Conservation (phyloP, 768 basidiomycete species). For the Calocera viscosa region DNA sequence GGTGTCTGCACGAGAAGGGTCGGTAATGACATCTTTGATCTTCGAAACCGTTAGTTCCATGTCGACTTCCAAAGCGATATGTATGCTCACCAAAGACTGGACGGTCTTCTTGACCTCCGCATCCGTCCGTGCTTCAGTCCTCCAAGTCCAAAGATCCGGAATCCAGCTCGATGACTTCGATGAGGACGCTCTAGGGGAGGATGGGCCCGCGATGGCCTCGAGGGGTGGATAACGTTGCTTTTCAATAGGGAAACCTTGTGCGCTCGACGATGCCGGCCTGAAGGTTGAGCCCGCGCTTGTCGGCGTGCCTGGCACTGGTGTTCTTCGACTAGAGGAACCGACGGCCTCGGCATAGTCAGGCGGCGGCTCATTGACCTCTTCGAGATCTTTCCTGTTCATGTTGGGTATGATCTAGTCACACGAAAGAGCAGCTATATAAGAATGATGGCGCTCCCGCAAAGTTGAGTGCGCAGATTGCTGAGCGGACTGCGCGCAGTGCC, state of each 20-base stretch:
- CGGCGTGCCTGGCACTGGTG: neutral
- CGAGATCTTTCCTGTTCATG: neutral
- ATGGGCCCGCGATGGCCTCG: neutral
- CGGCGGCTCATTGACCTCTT: neutral
- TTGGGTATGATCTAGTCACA: neutral
- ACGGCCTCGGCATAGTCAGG: neutral
- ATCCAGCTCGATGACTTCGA: neutral
- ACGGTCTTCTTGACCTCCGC: slow-evolving; percentile 1
- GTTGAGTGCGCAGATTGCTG: too few species aligned
- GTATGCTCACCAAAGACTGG: neutral
- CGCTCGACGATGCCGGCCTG: neutral
- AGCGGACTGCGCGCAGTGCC: neutral
- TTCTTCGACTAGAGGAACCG: neutral
- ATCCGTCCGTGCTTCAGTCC: neutral
- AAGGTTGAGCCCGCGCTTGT: neutral
- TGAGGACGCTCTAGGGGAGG: neutral
- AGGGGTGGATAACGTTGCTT: neutral
- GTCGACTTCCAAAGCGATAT: neutral
- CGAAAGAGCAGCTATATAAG: neutral
- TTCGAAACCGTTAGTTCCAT: neutral
- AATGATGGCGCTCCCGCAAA: too few species aligned
- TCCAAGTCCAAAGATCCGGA: slow-evolving; percentile 5
- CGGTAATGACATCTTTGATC: slow-evolving; percentile 35
- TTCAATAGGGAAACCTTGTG: neutral
- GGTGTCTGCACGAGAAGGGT: slow-evolving; percentile 21